Percentiles rank a stretch among this genome's conserved stretches.
Evolutionary conservation across 768 basidiomycete genomes (phyloP).

Genomic region (Rhodotorula sphaerocarpa): DNA sequence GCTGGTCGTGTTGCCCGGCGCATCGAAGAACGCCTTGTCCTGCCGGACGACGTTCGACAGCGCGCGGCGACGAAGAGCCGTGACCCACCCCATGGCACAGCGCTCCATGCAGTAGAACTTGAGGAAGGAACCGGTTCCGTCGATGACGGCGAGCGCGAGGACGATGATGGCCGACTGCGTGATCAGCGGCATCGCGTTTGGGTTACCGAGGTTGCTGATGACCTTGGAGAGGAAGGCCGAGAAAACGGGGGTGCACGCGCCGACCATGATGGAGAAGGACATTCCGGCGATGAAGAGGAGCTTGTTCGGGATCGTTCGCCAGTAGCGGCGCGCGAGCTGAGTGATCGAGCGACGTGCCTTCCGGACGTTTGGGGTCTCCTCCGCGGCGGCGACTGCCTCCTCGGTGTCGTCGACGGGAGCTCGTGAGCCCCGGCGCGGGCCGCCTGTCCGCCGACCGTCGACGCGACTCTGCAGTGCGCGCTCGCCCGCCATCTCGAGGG

Average conservation of each 20-base stretch:
- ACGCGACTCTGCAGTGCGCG: too few species aligned
- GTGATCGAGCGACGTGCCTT: background rate
- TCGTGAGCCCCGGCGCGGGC: too few species aligned
- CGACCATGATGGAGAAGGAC: slow-evolving; percentile 59
- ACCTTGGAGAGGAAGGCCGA: slow-evolving; percentile 78
- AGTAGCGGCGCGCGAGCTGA: slow-evolving; percentile 19
- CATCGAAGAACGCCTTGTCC: slow-evolving; percentile 83
- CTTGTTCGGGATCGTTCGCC: slow-evolving; percentile 54
- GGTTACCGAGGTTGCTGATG: slow-evolving; percentile 48
- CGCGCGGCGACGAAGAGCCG: slow-evolving; percentile 53
- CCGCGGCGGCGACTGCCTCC: background rate
- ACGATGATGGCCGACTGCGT: slow-evolving; percentile 38
- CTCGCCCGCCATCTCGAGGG: background rate
- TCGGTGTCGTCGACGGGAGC: background rate
- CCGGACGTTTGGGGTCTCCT: background rate
- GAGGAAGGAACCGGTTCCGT: slow-evolving; percentile 64
- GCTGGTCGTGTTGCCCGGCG: slow-evolving; percentile 53
- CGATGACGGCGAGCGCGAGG: slow-evolving; percentile 63
- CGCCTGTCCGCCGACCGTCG: too few species aligned
- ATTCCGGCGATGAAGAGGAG: slow-evolving; percentile 62
- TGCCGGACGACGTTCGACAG: slow-evolving; percentile 61
- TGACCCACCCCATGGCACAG: slow-evolving; percentile 66
- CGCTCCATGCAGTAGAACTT: slow-evolving; percentile 77
- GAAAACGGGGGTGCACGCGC: slow-evolving; percentile 83
- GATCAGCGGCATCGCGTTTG: slow-evolving; percentile 41